Percentiles rank a stretch among this genome's conserved stretches.
Evolutionary conservation across 2,329 filamentous ascomycete genomes (phyloP).

Genomic region (Phaeosphaeria sp.): DNA sequence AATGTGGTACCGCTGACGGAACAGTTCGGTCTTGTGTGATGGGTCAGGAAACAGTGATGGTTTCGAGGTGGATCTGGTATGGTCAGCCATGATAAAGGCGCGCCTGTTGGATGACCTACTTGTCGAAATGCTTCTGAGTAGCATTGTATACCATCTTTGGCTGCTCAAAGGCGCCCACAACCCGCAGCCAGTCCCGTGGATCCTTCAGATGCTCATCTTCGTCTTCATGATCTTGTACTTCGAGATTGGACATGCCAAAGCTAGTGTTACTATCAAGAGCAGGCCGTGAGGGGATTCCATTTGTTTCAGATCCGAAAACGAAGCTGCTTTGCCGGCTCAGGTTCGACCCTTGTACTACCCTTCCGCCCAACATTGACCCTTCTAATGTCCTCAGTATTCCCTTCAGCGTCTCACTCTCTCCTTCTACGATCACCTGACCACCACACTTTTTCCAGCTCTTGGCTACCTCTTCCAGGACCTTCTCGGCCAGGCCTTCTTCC

Average conservation of each 20-base stretch:
- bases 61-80: constrained; percentile 46
- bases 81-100: constrained; percentile 13
- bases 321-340: constrained; percentile 70
- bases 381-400: constrained; percentile 84
- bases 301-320: constrained; percentile 60
- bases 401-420: constrained; percentile 71
- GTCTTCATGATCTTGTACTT: constrained; percentile 60
- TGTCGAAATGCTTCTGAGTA: constrained; percentile 88
- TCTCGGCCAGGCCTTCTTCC: constrained; percentile 91
- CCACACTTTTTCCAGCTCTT: constrained; percentile 90
- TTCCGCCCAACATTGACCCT: constrained; percentile 87
- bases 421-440: constrained; percentile 90
- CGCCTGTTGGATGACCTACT: constrained; percentile 50
- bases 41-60: constrained; percentile 69
- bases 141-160: constrained; percentile 79
- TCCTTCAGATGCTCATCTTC: constrained; percentile 69
- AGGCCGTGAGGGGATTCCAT: constrained; percentile 35
- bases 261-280: constrained; percentile 67
- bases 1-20: constrained; percentile 89
- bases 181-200: constrained; percentile 80
- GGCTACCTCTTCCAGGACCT: constrained; percentile 88
- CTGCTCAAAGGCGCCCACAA: constrained; percentile 84
- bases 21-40: constrained; percentile 81
- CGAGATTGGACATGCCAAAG: constrained; percentile 61
- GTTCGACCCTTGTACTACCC: constrained; percentile 62